Evolutionary conservation across 345 rosid species (phyloP), one percentile per base, ranked within the genome.

Genomic region (Lagerstroemia speciosa): DNA sequence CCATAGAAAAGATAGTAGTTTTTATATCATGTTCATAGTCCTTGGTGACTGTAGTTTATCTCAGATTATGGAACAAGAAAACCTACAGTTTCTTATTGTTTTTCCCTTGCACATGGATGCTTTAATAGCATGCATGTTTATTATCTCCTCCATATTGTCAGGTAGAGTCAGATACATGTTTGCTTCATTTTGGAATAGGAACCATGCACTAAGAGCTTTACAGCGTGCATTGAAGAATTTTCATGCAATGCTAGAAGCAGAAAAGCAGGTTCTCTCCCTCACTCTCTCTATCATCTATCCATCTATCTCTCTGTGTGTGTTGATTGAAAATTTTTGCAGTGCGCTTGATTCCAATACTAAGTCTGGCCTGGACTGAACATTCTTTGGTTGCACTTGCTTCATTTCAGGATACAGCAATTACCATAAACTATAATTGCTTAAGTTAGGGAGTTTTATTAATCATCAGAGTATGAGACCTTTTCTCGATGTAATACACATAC

Each of bases 131-230:
- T 40, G 22, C 26, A 9, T 55, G 38, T 33, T 62, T 65, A 61
- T 38, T 64, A 78, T 61, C 75, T 72, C 75, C 62, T 70, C 57
- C 67, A 24, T 58, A n/a, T n/a, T 80, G 83, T 67, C 99, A 94
- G 99, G 97, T 82, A 86, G 97, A 83, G 97, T 91, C 85, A 87
- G 99, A 82, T 94, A 94, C 84, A 94, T 91, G 79, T 94, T 94
- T 84, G 99, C 97, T 63, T 94, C 99, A 48, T 94, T 94, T 83
- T 91, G 99, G 99, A 94, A 94, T 86, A 89, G 97, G 87, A 91
- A 94, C 81, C 95, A 91, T 80, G 83, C 96, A 34, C 68, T 86
- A 58, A 86, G 91, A 82, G 87, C 86, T 72, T 81, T 93, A 78
- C 93, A 89, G 74, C 97, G 97, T 66, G 74, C 84, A 52, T 80